Evolutionary conservation across 2,329 filamentous ascomycete species (phyloP).

Genomic region (Aspergillus viridinutans): DNA sequence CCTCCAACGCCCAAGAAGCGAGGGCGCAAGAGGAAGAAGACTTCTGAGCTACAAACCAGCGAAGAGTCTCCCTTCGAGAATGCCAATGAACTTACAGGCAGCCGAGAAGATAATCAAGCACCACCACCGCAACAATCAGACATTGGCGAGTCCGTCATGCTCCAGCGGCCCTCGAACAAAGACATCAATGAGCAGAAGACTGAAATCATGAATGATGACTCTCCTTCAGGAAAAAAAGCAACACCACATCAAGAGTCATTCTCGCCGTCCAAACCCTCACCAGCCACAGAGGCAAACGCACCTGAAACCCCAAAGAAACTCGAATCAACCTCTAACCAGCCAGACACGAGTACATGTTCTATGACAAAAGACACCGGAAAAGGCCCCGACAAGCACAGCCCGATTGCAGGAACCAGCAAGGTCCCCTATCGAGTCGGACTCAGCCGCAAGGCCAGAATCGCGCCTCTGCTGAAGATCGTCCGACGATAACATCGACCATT

Average conservation of each 20-base stretch:
- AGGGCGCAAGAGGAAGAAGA: slow-evolving; percentile 39
- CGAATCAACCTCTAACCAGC: slow-evolving; percentile 3
- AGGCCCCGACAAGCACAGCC: slow-evolving; percentile 38
- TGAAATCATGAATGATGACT: neutral
- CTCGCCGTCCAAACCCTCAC: neutral
- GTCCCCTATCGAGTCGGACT: slow-evolving; percentile 46
- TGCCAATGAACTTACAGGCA: slow-evolving; percentile 5
- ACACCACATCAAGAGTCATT: neutral
- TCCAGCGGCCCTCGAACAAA: neutral
- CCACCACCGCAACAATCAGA: neutral
- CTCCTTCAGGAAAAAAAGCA: neutral
- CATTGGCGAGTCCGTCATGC: neutral
- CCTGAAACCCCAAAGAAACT: slow-evolving; percentile 14
- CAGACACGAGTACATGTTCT: neutral
- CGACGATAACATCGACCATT: slow-evolving; percentile 30
- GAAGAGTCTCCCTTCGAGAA: slow-evolving; percentile 6
- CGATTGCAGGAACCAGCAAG: slow-evolving; percentile 35
- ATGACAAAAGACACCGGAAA: slow-evolving; percentile 12
- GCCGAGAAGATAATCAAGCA: neutral
- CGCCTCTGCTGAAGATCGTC: slow-evolving; percentile 45
- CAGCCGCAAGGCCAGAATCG: slow-evolving; percentile 46
- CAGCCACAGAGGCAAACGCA: neutral
- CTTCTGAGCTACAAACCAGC: slow-evolving; percentile 17
- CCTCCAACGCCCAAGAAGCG: slow-evolving; percentile 38
- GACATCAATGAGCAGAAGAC: neutral